Conservation (phyloP, 129 eudicot genomes). For the Smallanthus sonchifolius region DNA sequence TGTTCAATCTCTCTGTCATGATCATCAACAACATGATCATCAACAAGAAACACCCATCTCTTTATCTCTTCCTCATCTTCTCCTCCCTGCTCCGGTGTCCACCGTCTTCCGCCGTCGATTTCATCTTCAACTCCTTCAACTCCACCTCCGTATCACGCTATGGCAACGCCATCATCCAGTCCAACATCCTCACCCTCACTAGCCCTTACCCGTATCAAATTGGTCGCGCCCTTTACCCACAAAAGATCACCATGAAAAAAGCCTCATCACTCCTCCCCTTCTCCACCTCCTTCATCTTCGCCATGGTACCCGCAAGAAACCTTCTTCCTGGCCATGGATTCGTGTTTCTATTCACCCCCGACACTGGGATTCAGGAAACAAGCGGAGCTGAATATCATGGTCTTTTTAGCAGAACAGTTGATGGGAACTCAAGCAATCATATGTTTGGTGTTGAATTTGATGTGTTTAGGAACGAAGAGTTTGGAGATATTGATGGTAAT, state of each 20-base stretch:
- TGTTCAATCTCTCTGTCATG: conserved; percentile 13
- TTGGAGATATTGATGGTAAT: conserved; percentile 43
- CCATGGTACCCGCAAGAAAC: conserved; percentile 49
- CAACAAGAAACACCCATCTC: conserved; percentile 1
- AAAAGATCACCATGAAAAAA: conserved; percentile 39
- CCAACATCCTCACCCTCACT: conserved; percentile 51
- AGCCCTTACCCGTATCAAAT: conserved; percentile 31
- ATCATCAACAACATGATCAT: not conserved
- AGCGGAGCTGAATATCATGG: conserved; percentile 56
- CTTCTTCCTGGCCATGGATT: conserved; percentile 58
- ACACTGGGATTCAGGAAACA: conserved; percentile 34
- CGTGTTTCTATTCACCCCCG: conserved; percentile 56
- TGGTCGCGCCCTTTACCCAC: conserved; percentile 58
- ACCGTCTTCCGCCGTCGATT: conserved; percentile 40
- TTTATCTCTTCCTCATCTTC: conserved; percentile 4
- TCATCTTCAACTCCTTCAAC: conserved; percentile 54
- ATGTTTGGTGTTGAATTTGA: conserved; percentile 77
- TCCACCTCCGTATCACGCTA: conserved; percentile 41
- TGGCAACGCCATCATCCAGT: conserved; percentile 56
- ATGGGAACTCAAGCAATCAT: conserved; percentile 44
- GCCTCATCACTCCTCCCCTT: conserved; percentile 47
- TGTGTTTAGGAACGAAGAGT: conserved; percentile 59
- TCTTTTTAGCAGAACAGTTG: conserved; percentile 41
- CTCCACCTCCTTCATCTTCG: conserved; percentile 65
- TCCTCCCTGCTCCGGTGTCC: conserved; percentile 9